Percentiles rank a stretch among this genome's conserved stretches.
Evolutionary conservation across 2,329 filamentous ascomycete species (phyloP).

Genomic region (Talaromyces funiculosus): DNA sequence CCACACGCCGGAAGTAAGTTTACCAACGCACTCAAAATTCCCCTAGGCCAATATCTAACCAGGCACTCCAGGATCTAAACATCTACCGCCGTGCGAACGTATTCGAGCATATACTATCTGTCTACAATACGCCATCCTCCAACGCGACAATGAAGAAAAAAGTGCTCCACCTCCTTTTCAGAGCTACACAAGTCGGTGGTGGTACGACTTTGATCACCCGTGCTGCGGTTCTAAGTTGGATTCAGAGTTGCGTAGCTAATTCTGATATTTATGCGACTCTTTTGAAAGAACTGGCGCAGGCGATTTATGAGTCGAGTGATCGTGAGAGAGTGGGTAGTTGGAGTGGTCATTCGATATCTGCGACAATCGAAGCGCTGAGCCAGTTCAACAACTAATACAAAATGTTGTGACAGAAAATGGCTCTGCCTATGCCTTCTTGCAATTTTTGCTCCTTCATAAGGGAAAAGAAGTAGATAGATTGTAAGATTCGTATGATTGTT

Average conservation of each 20-base stretch:
- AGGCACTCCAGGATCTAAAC: slow-evolving; percentile 37
- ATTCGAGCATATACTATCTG: slow-evolving; percentile 68
- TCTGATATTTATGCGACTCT: slow-evolving; percentile 42
- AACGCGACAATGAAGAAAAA: slow-evolving; percentile 55
- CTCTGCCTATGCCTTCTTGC: too few species aligned
- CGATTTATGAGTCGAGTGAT: slow-evolving; percentile 62
- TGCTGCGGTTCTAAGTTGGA: slow-evolving; percentile 69
- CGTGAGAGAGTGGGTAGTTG: slow-evolving; percentile 59
- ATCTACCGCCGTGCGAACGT: slow-evolving; percentile 54
- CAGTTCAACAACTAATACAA: too few species aligned
- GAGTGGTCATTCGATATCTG: slow-evolving; percentile 51
- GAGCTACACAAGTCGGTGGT: slow-evolving; percentile 63
- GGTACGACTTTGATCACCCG: slow-evolving; percentile 77
- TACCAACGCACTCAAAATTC: not conserved
- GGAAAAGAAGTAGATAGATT: too few species aligned
- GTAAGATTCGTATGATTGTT: not conserved
- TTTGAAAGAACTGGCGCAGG: slow-evolving; percentile 52
- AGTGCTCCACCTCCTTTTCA: slow-evolving; percentile 58
- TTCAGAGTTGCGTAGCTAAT: slow-evolving; percentile 55
- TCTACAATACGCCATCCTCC: slow-evolving; percentile 64
- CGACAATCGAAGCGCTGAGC: not conserved
- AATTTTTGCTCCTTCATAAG: not conserved
- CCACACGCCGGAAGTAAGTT: slow-evolving; percentile 48
- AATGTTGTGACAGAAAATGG: too few species aligned
- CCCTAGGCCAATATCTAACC: not conserved